These are phyloP conservation scores for Chlamydomonas sp. DNA, from an alignment of 139 green algal genomes.

Conservation along the genomic window DNA sequence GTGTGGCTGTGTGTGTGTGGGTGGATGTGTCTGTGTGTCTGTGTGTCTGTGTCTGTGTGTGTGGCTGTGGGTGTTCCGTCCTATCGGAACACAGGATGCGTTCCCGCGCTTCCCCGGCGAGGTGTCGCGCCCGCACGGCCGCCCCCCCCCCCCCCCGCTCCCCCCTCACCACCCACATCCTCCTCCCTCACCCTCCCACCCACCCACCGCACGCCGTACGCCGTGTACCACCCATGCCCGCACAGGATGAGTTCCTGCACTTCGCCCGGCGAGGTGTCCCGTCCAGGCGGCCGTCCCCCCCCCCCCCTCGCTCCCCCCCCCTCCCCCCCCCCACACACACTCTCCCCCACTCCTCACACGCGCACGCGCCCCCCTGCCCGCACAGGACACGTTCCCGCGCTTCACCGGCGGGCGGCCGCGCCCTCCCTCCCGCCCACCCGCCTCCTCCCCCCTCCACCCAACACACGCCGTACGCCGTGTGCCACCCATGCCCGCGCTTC, in stretches of 20 bases:
- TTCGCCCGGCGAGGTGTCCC: constrained; percentile 3
- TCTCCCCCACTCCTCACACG: not conserved
- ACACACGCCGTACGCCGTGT: not conserved
- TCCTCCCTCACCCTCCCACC: not conserved
- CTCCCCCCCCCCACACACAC: not conserved
- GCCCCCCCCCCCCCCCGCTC: not conserved
- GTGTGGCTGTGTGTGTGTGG: not conserved
- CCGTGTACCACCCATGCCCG: not conserved
- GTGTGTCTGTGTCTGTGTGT: not conserved
- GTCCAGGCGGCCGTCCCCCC: not conserved
- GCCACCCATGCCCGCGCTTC: not conserved
- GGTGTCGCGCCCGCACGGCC: not conserved
- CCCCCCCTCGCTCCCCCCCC: not conserved
- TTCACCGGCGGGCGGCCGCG: not conserved
- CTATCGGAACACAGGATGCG: no score
- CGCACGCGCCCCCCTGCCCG: constrained; percentile 10
- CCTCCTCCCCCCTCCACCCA: not conserved
- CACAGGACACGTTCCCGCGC: constrained; percentile 1
- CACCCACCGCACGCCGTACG: not conserved
- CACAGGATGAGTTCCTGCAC: constrained; percentile 16
- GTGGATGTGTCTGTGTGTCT: not conserved
- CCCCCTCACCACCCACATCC: not conserved
- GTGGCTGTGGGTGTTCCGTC: no score
- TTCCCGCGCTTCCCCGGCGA: not conserved
- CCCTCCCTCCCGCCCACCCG: not conserved